phyloP scores from a whole-genome alignment of 495 filamentous ascomycete genomes.

The Evansstolkia leycettana region DNA sequence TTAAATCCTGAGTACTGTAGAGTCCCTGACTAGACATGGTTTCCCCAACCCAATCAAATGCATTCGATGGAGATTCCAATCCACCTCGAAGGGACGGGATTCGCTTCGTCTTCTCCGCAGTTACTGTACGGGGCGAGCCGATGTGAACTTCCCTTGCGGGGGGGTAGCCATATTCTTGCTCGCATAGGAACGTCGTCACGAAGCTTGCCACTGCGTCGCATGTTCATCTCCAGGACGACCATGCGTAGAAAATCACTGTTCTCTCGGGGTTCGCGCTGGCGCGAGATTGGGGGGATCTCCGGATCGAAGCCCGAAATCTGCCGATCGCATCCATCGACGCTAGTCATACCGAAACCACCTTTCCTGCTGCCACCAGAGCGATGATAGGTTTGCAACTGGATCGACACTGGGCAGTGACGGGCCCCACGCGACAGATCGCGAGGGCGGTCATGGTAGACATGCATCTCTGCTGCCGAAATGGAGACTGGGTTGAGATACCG shows the following conservation, averaged over 20 bases:
- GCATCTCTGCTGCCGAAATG: conserved; percentile 53
- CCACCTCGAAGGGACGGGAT: conserved; percentile 28
- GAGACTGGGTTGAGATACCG: conserved; percentile 84
- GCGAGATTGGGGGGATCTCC: conserved; percentile 38
- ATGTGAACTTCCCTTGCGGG: conserved; percentile 42
- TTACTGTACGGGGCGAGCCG: conserved; percentile 12
- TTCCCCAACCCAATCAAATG: conserved; percentile 1
- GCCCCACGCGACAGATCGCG: conserved; percentile 17
- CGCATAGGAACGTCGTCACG: conserved; percentile 72
- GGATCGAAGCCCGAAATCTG: conserved; percentile 31
- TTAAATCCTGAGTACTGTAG: neutral
- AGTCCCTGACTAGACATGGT: neutral
- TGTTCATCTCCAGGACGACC: conserved; percentile 93
- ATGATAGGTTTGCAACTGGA: conserved; percentile 78
- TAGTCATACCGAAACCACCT: conserved; percentile 19
- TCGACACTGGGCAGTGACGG: conserved; percentile 54
- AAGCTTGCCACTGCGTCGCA: conserved; percentile 84
- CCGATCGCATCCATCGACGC: conserved; percentile 17
- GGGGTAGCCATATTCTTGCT: conserved; percentile 79
- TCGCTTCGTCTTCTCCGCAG: conserved; percentile 22
- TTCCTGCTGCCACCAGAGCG: conserved; percentile 26
- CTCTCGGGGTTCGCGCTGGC: conserved; percentile 82
- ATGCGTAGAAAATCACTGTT: conserved; percentile 91
- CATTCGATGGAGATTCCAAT: conserved; percentile 25
- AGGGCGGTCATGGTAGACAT: conserved; percentile 38